phyloP scores from a whole-genome alignment of 2,329 filamentous ascomycete species.

The Rugonectria rugulosa region DNA sequence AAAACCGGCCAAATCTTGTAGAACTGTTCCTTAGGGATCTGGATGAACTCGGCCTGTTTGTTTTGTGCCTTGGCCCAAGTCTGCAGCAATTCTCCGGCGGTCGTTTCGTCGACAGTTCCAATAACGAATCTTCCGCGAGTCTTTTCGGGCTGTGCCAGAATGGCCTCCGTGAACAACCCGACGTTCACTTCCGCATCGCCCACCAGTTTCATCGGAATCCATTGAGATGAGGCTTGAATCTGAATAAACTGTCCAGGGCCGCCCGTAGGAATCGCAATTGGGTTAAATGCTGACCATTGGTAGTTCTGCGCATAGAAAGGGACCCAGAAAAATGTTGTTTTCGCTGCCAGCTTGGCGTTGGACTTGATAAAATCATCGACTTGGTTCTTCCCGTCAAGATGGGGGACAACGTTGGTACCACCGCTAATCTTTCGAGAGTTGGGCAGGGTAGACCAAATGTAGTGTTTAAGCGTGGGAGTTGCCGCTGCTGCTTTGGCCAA shows the following conservation, averaged over 20 bases:
- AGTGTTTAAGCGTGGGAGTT: slow-evolving; percentile 49
- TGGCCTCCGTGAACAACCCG: slow-evolving; percentile 42
- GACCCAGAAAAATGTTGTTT: slow-evolving; percentile 51
- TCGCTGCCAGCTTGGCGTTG: slow-evolving; percentile 41
- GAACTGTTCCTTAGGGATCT: slow-evolving; percentile 28
- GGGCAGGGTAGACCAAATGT: slow-evolving; percentile 55
- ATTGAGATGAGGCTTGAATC: slow-evolving; percentile 35
- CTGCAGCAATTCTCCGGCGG: slow-evolving; percentile 39
- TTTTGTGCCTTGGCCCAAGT: slow-evolving; percentile 40
- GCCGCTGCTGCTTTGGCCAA: slow-evolving; percentile 50
- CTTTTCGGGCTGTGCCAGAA: slow-evolving; percentile 39
- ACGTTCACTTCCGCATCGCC: slow-evolving; percentile 44
- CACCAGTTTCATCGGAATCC: slow-evolving; percentile 31
- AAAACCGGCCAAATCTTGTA: slow-evolving; percentile 40
- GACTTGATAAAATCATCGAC: slow-evolving; percentile 50
- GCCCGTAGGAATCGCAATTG: slow-evolving; percentile 18
- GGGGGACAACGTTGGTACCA: slow-evolving; percentile 45
- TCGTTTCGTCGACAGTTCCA: slow-evolving; percentile 34
- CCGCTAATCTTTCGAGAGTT: slow-evolving; percentile 40
- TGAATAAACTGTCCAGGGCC: slow-evolving; percentile 41
- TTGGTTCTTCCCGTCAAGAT: slow-evolving; percentile 51
- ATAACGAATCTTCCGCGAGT: slow-evolving; percentile 41
- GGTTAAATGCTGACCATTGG: slow-evolving; percentile 16
- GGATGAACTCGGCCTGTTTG: slow-evolving; percentile 5
- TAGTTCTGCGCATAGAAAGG: slow-evolving; percentile 47